Evolutionary conservation across 768 basidiomycete genomes (phyloP), one percentile per base, ranked within the genome.

Genomic region (Hypholoma fasciculare): DNA sequence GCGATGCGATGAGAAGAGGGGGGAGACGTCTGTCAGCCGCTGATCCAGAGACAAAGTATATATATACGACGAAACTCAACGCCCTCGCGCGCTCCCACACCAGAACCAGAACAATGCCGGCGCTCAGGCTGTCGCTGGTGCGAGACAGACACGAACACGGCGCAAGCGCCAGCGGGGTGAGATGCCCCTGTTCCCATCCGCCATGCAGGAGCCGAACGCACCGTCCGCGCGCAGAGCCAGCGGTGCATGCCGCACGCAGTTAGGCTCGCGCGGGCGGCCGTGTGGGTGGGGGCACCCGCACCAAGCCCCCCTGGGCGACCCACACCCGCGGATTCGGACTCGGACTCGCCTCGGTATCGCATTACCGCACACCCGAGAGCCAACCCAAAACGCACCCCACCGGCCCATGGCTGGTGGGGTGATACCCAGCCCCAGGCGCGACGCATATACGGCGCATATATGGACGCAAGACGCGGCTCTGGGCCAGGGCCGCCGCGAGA

Each of bases 71-170:
- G 27, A 43, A 36, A 20, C 27, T 34, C 19, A n/a, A 53, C 23
- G 20, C 17, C 6, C 14, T 14, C 26, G 42, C 16, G 26, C 17
- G 34, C 59, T 63, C 63, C 63, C 63, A 63, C 63, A 63, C 62
- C 62, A 57, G 54, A 43, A 23, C 48, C 36, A 12, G 34, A 37
- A 37, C 30, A 34, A 34, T 5, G 30, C 30, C 30, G 1, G 30
- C 30, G 34, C 52, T 39, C 26, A 37, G 26, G 27, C 43, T 26
- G 23, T 14, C 17, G 40, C 40, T 42, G 16, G 16, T 42, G 40
- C 40, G 40, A 12, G 16, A 17, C 13, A 17, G 40, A 12, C 40
- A 17, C 17, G 13, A 14, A 14, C 16, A n/a, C 36, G 4, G 37
- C 23, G 8, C 26, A 20, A 7, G 39, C 51, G 11, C 30, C 13